These are phyloP conservation scores for Rhamnella rubrinervis DNA, from an alignment of 331 rosid species.

Conservation along the genomic window DNA sequence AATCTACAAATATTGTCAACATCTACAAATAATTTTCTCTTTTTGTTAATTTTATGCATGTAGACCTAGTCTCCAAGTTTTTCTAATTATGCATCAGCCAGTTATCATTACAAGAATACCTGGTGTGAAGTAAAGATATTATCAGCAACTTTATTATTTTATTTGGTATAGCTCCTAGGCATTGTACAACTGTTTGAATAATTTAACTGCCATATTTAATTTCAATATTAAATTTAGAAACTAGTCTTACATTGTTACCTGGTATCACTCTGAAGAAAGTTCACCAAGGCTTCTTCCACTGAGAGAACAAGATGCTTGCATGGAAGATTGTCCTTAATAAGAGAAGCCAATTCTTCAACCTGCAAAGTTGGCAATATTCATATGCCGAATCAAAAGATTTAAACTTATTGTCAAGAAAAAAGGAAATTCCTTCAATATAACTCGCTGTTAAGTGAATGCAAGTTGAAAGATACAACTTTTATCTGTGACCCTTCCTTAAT, in stretches of 20 bases:
- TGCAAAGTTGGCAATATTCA: conserved; percentile 28
- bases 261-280: conserved; percentile 74
- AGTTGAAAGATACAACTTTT: neutral
- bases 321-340: conserved; percentile 92
- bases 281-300: conserved; percentile 77
- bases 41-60: too few species aligned
- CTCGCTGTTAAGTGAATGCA: neutral
- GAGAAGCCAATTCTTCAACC: conserved; percentile 98
- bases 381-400: neutral
- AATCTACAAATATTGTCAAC: too few species aligned
- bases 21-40: too few species aligned
- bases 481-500: too few species aligned
- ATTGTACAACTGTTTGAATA: too few species aligned
- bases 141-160: too few species aligned
- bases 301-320: conserved; percentile 96
- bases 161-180: too few species aligned
- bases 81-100: too few species aligned
- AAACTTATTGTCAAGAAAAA: neutral
- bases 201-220: too few species aligned
- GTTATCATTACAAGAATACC: too few species aligned
- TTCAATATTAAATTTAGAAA: neutral
- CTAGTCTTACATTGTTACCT: conserved; percentile 46
- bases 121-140: too few species aligned
- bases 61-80: too few species aligned
- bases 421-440: neutral